Evolutionary conservation across 192 early-diverging fungal species (phyloP), one percentile per base, ranked within the genome.

Genomic region (Rhizophagus prolifer): DNA sequence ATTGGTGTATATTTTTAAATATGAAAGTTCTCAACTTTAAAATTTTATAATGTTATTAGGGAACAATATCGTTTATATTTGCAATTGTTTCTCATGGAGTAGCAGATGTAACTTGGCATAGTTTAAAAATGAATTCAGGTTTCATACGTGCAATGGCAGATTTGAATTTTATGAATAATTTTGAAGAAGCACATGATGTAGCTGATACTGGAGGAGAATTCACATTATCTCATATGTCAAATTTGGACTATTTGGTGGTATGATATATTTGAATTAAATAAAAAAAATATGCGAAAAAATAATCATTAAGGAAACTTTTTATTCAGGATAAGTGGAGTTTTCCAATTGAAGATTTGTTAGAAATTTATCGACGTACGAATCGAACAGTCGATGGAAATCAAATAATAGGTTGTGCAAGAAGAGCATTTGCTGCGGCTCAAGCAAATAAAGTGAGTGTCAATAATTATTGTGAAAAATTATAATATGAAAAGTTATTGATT

Each of bases 131-230:
- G 3, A 58, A 79, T 21, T 79, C 84, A 31, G 89, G 91, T 14
- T 92, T 93, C 72, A 90, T 91, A 25, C 65, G 79, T 34, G 84
- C 81, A 26, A 81, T 92, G 71, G 82, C 88, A 10, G 64, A 84
- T 10, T 78, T 81, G 7, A 81, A 89, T 72, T 90, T 87, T 70
- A 75, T 81, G 25, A 88, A 82, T 3, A 71, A 85, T 50, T 88
- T 76, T 66, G 25, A 16, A 0, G 78, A 82, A 34, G 90, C 88
- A 0, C 92, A 93, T 75, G 67, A 68, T 1, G 82, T 82, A 0
- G 90, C 92, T 2, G 92, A 93, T 75, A 79, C 83, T 9, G 91
- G 91, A 5, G 89, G 87, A 31, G 92, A 94, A 69, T 90, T 91
- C 50, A 84, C 85, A 10, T 69, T 94, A 60, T 60, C 58, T 41